Conservation (phyloP, 1,284 basidiomycete species). For the Fomitopsis schrenkii region DNA sequence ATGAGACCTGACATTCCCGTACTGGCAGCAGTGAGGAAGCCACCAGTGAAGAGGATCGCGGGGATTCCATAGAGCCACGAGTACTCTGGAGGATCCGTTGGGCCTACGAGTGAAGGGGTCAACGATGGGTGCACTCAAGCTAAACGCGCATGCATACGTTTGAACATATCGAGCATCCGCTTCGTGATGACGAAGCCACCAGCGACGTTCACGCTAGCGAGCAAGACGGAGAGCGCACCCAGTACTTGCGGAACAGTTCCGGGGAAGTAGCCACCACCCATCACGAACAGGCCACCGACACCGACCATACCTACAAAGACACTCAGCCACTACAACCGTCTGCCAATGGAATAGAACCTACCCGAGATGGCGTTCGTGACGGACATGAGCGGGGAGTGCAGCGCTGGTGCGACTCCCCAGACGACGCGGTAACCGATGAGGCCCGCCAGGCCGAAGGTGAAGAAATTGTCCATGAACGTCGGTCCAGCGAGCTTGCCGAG, state of each 20-base stretch:
- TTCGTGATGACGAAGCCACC: conserved; percentile 84
- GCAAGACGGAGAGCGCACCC: conserved; percentile 74
- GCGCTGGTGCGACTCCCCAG: conserved; percentile 81
- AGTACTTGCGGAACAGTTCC: conserved; percentile 74
- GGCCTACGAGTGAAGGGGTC: conserved; percentile 36
- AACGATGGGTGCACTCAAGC: background rate
- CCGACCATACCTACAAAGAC: conserved; percentile 61
- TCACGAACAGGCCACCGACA: conserved; percentile 80
- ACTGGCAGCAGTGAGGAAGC: conserved; percentile 73
- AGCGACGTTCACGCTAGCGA: conserved; percentile 81
- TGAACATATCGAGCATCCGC: conserved; percentile 89
- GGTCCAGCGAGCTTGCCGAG: conserved; percentile 76
- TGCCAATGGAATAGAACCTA: conserved; percentile 6
- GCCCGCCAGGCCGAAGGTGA: conserved; percentile 79
- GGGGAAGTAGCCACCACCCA: conserved; percentile 84
- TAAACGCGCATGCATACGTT: conserved; percentile 44
- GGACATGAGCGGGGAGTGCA: conserved; percentile 84
- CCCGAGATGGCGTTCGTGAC: conserved; percentile 82
- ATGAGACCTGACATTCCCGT: conserved; percentile 83
- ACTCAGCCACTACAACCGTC: background rate
- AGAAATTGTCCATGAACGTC: conserved; percentile 82
- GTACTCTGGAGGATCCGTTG: conserved; percentile 82
- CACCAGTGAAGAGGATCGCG: conserved; percentile 75
- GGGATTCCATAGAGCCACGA: conserved; percentile 77
- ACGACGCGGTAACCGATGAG: conserved; percentile 83